Base-by-base conservation (phyloP, 2,329 filamentous ascomycete genomes). In the Zymoseptoria tritici region DNA sequence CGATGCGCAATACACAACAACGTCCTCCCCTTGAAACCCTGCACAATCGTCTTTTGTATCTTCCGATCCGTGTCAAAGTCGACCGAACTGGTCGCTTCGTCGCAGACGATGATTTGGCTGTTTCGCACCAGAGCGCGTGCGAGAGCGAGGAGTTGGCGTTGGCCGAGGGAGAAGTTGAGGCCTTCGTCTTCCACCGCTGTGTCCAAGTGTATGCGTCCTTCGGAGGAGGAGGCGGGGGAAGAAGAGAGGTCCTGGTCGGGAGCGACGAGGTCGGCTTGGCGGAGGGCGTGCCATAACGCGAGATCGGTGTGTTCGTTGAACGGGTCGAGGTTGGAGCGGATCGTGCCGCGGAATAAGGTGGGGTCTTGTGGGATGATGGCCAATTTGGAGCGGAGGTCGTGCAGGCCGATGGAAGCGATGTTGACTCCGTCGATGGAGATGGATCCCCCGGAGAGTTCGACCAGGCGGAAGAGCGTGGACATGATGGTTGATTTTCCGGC, bases 51-150 rank as follows among this genome's bases (percentile, higher is more conserved):
- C 58, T 80, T 79, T 75, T 97, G 93, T 72, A 97, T 96, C 81
- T 94, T 95, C 75, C 91, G 88, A 72, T 99, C 94, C 2, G 93
- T 97, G 72, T 97, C 93, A 80, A 97, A 94, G 74, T 97, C 93
- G 7, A 97, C 92, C 0, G 85, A 89, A 1, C 87, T 91, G 0
- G 94, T 99, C 0, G 94, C 94, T 75, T 99, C 94, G 78, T 99
- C 94, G 75, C 93, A 97, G 55, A 99, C 87, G 68, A 97, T 97
- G 75, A 97, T 97, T 67, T 89, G 90, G 0, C 87, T 89, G 51
- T 87, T 85, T 46, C 93, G 86, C 4, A 97, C 93, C 2, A 99
- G 83, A 0, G 94, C 94, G 0, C 94, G 86, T 0, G 92, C 92
- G 1, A 99, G 81, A 1, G 94, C 94, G 89, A 97, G 96, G 54